Evolutionary conservation across 192 early-diverging fungal species (phyloP).

Genomic region (Umbelopsis sp.): DNA sequence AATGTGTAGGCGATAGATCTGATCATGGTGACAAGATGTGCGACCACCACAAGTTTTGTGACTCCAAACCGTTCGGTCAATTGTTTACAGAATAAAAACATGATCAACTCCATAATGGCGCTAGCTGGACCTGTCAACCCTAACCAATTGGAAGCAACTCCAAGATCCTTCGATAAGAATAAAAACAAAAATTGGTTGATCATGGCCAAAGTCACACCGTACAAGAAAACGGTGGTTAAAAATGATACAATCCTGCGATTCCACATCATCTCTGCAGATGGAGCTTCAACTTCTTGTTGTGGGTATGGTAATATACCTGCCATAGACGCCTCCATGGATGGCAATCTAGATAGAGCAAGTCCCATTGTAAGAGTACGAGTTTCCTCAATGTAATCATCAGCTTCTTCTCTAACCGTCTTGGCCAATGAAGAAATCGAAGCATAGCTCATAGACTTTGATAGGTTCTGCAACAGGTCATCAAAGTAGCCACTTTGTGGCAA

Average conservation of each 20-base stretch:
- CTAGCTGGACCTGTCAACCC: conserved; percentile 25
- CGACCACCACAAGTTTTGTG: conserved; percentile 17
- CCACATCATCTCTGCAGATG: conserved; percentile 9
- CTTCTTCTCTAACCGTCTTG: conserved; percentile 2
- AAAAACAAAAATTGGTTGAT: conserved; percentile 28
- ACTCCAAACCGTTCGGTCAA: conserved; percentile 25
- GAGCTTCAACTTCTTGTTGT: background rate
- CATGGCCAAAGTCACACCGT: conserved; percentile 22
- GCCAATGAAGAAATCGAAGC: background rate
- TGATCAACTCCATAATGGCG: conserved; percentile 22
- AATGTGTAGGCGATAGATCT: conserved; percentile 18
- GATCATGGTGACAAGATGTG: conserved; percentile 17
- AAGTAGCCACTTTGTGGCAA: conserved; percentile 1
- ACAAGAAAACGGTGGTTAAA: conserved; percentile 12
- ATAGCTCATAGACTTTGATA: conserved; percentile 9
- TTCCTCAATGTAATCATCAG: conserved; percentile 17
- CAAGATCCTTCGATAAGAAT: conserved; percentile 6
- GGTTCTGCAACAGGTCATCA: conserved; percentile 2
- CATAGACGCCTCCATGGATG: conserved; percentile 14
- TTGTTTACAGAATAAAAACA: conserved; percentile 29
- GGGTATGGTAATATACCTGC: conserved; percentile 14
- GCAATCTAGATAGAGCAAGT: background rate
- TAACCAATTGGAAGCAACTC: conserved; percentile 19
- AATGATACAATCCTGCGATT: conserved; percentile 11
- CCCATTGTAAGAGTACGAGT: background rate